Evolutionary conservation across 331 rosid genomes (phyloP).

Genomic region (Saraca asoca): DNA sequence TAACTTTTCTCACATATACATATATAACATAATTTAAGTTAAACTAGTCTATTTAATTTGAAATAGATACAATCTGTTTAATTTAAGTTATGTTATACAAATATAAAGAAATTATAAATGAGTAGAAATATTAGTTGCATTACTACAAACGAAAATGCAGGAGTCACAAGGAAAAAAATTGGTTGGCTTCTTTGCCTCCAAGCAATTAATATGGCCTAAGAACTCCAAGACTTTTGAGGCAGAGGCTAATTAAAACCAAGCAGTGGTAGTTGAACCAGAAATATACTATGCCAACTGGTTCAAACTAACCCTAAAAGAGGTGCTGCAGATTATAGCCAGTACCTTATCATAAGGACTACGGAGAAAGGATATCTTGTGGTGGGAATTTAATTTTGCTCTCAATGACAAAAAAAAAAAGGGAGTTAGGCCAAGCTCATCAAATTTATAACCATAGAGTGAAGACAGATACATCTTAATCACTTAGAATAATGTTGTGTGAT

Average conservation of each 20-base stretch:
- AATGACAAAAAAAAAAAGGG: constrained; percentile 17
- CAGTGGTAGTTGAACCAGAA: constrained; percentile 37
- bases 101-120: too few species aligned
- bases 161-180: constrained; percentile 5
- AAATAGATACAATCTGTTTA: too few species aligned
- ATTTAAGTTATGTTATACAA: too few species aligned
- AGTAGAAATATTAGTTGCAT: too few species aligned
- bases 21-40: too few species aligned
- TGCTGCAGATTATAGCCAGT: constrained; percentile 8
- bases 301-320: constrained; percentile 30
- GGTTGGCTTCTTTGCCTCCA: constrained; percentile 27
- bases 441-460: constrained; percentile 5
- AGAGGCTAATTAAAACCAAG: constrained; percentile 25
- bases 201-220: constrained; percentile 34
- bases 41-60: too few species aligned
- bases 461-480: constrained; percentile 14
- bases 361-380: background rate
- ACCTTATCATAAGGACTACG: background rate
- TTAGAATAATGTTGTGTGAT: constrained; percentile 3
- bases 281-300: constrained; percentile 16
- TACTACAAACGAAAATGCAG: background rate
- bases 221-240: constrained; percentile 26
- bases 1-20: too few species aligned
- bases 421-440: too few species aligned
- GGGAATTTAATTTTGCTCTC: background rate